A percentile compares a stretch with the other conserved stretches of the same genome.
These are phyloP conservation scores for Sporisorium iseilematis-ciliati DNA, from an alignment of 1,284 basidiomycete species.

Conservation along the genomic window DNA sequence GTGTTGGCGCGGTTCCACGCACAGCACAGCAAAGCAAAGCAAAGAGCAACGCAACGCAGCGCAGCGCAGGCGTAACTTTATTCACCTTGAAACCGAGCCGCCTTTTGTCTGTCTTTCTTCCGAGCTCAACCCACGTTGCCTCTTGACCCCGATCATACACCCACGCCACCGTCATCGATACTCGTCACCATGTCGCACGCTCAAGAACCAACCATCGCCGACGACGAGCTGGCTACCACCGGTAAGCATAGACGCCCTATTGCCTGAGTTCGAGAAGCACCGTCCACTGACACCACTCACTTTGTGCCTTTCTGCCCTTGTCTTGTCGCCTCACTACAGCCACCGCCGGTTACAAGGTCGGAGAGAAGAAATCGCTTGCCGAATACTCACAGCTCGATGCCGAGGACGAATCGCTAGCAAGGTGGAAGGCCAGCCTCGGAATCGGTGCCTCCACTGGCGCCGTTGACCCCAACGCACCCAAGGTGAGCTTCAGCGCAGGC, in stretches of 20 bases:
- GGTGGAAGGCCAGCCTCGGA: constrained; percentile 91
- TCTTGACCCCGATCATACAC: constrained; percentile 11
- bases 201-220: constrained; percentile 46
- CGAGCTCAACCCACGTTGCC: neutral
- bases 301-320: no score
- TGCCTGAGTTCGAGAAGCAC: neutral
- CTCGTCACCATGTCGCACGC: constrained; percentile 50
- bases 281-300: neutral
- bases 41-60: no score
- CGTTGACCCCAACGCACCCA: constrained; percentile 66
- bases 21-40: no score
- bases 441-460: constrained; percentile 74
- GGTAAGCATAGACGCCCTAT: constrained; percentile 19
- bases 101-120: constrained; percentile 7
- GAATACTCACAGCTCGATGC: constrained; percentile 78
- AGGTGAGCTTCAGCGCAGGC: constrained; percentile 25
- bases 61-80: no score
- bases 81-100: neutral
- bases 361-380: constrained; percentile 72
- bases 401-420: constrained; percentile 81
- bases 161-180: neutral
- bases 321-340: constrained; percentile 21
- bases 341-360: constrained; percentile 69
- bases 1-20: constrained; percentile 3
- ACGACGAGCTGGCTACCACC: constrained; percentile 56